Evolutionary conservation across 2,329 filamentous ascomycete genomes (phyloP), one percentile per base, ranked within the genome.

Genomic region (Beauveria caledonica): DNA sequence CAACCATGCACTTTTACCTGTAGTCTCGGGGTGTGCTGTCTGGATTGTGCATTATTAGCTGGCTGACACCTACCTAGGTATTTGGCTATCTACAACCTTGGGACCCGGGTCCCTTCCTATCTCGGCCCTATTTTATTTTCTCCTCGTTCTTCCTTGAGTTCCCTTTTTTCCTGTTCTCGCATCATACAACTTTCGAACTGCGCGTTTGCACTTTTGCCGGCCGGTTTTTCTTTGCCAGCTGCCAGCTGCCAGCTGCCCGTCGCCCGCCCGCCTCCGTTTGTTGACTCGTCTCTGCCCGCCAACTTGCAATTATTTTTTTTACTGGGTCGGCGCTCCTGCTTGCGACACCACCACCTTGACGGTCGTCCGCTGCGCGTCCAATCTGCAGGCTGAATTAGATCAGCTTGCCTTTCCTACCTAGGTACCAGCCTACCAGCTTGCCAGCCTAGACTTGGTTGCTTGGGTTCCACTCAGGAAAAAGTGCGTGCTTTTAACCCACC

Each of bases 401-500:
- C 46, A 49, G 13, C 33, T 42, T 10, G 46, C 33, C 33, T 33
- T 13, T 36, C 11, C 46, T 49, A 9, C 36, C 25, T 27, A 27
- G n/a, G n/a, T 36, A 42, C 15, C 39, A 39, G 36, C 36, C 36
- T 39, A 1, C 36, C 11, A 13, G 36, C 23, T 19, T 46, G 19
- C n/a, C 25, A 27, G 25, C 25, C 25, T 27, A 27, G 11, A 36
- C 33, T 36, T 36, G 33, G 13, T 36, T 42, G 17, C 36, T 19
- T 11, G 21, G 45, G 23, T 23, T 58, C 55, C 55, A 58, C 55
- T 21, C 6, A 42, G 42, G 36, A 42, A 51, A 57, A 48, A 57
- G 56, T 59, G 56, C 56, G 56, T 59, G 46, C 56, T 58, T 58
- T 51, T 51, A 51, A 33, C 48, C 56, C 56, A 29, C 48, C 23